Base-by-base conservation (phyloP, 2,329 filamentous ascomycete genomes). In the Thielaviopsis ethacetica region DNA sequence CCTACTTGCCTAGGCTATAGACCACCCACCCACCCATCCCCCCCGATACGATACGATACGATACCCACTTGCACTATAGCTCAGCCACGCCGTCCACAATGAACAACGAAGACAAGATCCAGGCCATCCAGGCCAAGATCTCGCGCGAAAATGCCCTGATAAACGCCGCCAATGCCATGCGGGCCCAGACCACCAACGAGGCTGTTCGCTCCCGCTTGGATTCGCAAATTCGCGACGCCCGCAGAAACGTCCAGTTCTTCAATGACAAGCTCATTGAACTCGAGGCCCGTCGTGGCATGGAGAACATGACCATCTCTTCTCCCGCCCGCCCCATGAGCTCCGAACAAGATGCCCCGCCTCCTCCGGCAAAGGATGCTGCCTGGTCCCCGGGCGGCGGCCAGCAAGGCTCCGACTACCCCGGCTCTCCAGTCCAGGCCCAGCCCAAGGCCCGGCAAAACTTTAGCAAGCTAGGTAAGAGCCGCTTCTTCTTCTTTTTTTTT, bases 71-170 rank as follows among this genome's bases (percentile, higher is more conserved):
- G 5, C 17, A 10, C 38, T 44, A 44, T 44, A 44, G 10, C 44
- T n/a, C n/a, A 34, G 7, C 9, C 44, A 49, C 44, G 17, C 22
- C 27, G n/a, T 34, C 71, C 73, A 75, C 69, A 70, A 84, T 83
- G 78, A 80, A 78, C 70, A 80, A 83, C 69, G 79, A 83, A 63
- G 78, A 83, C 67, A 76, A 79, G 65, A 77, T 83, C 73, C 83
- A 83, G 73, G 86, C 89, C 72, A 90, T 98, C 75, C 83, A 86
- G 75, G 86, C 85, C 76, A 97, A 98, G 85, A 97, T 98, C 73
- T 89, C 96, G 78, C 85, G 91, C 71, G 93, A 98, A 75, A 91
- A 91, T 78, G 87, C 86, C 67, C 84, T 97, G 68, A 93, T 98
- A 77, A 87, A 87, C 72, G 91, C 89, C 67, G 91, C 91, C 65